These are phyloP conservation scores for Yarrowia divulgata DNA, from an alignment of 805 yeast genomes.

Conservation along the genomic window DNA sequence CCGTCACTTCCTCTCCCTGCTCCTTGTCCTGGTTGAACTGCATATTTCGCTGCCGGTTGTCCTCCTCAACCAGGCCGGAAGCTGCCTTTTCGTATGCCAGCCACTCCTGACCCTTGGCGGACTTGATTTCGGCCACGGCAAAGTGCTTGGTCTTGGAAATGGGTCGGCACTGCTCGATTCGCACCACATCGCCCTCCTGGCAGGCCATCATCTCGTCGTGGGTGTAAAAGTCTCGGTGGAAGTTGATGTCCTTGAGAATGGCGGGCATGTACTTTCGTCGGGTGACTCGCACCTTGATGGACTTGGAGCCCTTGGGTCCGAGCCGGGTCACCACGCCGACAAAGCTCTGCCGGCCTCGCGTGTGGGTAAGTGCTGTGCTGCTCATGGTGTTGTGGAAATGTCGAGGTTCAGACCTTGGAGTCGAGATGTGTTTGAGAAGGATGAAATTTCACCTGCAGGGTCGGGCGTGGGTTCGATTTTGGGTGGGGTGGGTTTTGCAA, in stretches of 20 bases:
- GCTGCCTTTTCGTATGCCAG: constrained; percentile 79
- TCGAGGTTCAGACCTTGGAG: too few species aligned
- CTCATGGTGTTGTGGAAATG: constrained; percentile 5
- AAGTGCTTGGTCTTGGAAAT: constrained; percentile 81
- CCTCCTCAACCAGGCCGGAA: constrained; percentile 66
- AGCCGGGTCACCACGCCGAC: constrained; percentile 93
- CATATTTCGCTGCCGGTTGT: constrained; percentile 64
- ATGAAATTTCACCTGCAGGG: constrained; percentile 1
- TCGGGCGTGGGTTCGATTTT: not conserved
- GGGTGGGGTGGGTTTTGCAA: not conserved
- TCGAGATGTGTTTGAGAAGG: not conserved
- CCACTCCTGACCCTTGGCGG: constrained; percentile 90
- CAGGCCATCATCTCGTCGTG: constrained; percentile 94
- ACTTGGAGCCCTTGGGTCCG: constrained; percentile 88
- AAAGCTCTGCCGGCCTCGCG: constrained; percentile 89
- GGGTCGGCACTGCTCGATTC: constrained; percentile 86
- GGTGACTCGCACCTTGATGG: constrained; percentile 90
- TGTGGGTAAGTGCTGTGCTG: constrained; percentile 9
- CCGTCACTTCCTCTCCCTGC: constrained; percentile 44
- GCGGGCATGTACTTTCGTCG: constrained; percentile 71
- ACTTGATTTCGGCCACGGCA: constrained; percentile 90
- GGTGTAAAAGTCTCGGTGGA: constrained; percentile 83
- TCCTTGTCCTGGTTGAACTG: constrained; percentile 63
- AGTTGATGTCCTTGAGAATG: constrained; percentile 63
- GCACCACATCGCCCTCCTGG: constrained; percentile 93